These are phyloP conservation scores for Peronospora destructor DNA, from an alignment of 352 stramenopile genomes.

Conservation along the genomic window DNA sequence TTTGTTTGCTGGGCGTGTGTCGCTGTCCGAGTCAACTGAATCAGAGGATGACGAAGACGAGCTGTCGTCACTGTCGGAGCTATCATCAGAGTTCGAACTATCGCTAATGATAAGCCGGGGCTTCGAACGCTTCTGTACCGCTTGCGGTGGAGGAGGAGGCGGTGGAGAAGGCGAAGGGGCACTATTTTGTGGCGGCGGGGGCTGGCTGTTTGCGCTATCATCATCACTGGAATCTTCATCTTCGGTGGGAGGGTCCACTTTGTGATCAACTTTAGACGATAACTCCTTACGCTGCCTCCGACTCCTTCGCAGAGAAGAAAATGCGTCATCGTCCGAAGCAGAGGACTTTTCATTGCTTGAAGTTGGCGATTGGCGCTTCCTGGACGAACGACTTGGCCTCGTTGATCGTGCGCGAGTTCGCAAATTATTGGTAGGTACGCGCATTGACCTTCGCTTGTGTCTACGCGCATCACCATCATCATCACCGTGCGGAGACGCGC, in stretches of 20 bases:
- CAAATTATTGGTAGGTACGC: conserved; percentile 15
- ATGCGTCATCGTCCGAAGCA: conserved; percentile 17
- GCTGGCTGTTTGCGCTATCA: conserved; percentile 8
- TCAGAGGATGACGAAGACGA: conserved; percentile 39
- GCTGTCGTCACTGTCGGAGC: conserved; percentile 25
- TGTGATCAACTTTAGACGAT: conserved; percentile 6
- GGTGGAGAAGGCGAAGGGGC: conserved; percentile 13
- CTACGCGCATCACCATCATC: conserved; percentile 31
- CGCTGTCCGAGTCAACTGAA: conserved; percentile 32
- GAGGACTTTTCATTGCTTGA: conserved; percentile 24
- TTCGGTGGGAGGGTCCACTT: conserved; percentile 16
- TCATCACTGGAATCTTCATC: conserved; percentile 17
- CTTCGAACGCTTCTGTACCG: conserved; percentile 26
- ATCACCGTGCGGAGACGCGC: conserved; percentile 36
- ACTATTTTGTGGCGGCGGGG: conserved; percentile 12
- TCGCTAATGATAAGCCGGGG: conserved; percentile 44
- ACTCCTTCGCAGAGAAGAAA: conserved; percentile 22
- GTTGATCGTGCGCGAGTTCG: conserved; percentile 16
- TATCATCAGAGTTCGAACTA: conserved; percentile 61
- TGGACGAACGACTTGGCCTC: conserved; percentile 17
- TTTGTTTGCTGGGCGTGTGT: conserved; percentile 11
- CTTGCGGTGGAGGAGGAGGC: conserved; percentile 26
- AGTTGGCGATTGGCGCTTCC: conserved; percentile 21
- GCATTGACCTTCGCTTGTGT: conserved; percentile 22
- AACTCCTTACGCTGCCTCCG: conserved; percentile 8